Evolutionary conservation across 1,139 yeast species (phyloP), one percentile per base, ranked within the genome.

Genomic region (Suhomyces panamericanus): DNA sequence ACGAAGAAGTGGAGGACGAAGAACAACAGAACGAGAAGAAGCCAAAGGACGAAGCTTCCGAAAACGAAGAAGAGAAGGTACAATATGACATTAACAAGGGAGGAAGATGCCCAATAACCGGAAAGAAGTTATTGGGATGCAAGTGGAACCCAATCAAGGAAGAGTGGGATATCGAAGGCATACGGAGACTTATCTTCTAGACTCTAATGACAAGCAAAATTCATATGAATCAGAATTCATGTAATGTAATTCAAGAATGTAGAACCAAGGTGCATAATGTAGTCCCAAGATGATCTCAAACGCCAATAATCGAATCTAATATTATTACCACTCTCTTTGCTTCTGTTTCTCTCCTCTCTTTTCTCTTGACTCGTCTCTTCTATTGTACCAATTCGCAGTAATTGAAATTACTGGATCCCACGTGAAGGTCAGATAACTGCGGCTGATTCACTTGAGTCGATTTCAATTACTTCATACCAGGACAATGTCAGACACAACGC

Each of bases 71-170:
- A 13, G 45, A 14, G 45, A 52, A 49, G 28, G 39, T 49, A 5
- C 29, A 39, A 1, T 38, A 48, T 32, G 68, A 67, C 50, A 54
- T 68, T 12, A 58, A 56, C 39, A 73, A 75, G 39, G 89, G 87
- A 13, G 96, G 95, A 1, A 71, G 84, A 49, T 93, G 99, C 61
- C 98, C 99, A 0, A 77, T 88, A 1, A 87, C 96, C 0, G 89
- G 93, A 0, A 81, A 76, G 47, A 78, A 75, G 51, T 68, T 93
- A 35, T 64, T 90, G 35, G 89, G 90, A 4, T 89, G 96, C 57
- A 72, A 73, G 48, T 87, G 82, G 76, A 81, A 81, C 54, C 65
- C 73, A 3, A 72, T 76, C 14, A 65, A 70, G 30, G 77, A 78
- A 38, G 80, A 77, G 47, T 88, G 95, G 90, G 84, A 82, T 37